Percentiles rank a stretch among this genome's conserved stretches.
These are phyloP conservation scores for Parathielavia hyrcaniae DNA, from an alignment of 495 filamentous ascomycete species.

Conservation along the genomic window DNA sequence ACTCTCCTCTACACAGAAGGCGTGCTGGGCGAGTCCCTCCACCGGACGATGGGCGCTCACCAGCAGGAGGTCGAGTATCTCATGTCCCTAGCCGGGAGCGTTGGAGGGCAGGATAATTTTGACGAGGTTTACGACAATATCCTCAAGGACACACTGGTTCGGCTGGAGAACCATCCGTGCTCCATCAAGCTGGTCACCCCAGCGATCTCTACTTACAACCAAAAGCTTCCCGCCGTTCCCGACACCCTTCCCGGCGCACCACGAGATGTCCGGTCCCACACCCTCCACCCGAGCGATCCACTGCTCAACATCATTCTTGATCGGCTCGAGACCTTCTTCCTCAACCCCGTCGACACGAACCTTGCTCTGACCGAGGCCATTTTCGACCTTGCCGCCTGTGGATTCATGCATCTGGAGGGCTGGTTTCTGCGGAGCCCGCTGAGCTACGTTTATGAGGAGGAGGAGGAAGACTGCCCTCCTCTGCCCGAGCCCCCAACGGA, in stretches of 20 bases:
- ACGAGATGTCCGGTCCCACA: slow-evolving; percentile 51
- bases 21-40: slow-evolving; percentile 43
- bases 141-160: slow-evolving; percentile 66
- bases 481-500: slow-evolving; percentile 29
- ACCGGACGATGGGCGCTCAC: slow-evolving; percentile 71
- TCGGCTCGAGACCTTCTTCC: slow-evolving; percentile 71
- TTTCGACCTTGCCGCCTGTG: slow-evolving; percentile 74
- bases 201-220: slow-evolving; percentile 47
- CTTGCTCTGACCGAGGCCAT: slow-evolving; percentile 76
- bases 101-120: slow-evolving; percentile 64
- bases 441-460: slow-evolving; percentile 49
- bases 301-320: slow-evolving; percentile 64
- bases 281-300: slow-evolving; percentile 64
- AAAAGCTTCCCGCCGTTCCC: slow-evolving; percentile 44
- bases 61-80: slow-evolving; percentile 72
- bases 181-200: slow-evolving; percentile 54
- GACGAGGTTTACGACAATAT: slow-evolving; percentile 77
- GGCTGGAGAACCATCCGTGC: slow-evolving; percentile 77
- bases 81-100: slow-evolving; percentile 61
- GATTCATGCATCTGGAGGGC: slow-evolving; percentile 72
- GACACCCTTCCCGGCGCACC: slow-evolving; percentile 50
- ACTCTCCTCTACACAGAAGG: slow-evolving; percentile 63
- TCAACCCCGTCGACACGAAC: slow-evolving; percentile 86
- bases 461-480: slow-evolving; percentile 33
- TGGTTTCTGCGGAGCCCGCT: slow-evolving; percentile 79